Conservation (phyloP, 192 early-diverging fungal species). For the Spizellomyces sp. region DNA sequence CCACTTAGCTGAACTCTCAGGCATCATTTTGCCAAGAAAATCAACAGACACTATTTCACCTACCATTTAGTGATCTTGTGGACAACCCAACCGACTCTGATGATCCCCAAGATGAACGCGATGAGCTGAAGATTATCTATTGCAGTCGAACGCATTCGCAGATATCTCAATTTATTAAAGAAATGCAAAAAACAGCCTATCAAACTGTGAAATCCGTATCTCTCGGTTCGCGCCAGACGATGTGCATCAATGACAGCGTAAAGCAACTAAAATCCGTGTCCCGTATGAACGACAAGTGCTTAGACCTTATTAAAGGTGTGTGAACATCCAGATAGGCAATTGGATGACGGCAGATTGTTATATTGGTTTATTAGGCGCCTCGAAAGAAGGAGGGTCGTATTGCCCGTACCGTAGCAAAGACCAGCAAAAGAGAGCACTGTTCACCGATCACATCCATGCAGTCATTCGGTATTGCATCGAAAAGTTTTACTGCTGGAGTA, state of each 20-base stretch:
- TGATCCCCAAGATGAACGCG: conserved; percentile 45
- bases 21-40: too few relatives aligned
- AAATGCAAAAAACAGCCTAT: conserved; percentile 80
- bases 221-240: conserved; percentile 77
- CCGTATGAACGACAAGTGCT: conserved; percentile 78
- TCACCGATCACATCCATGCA: conserved; percentile 25
- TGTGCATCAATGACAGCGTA: conserved; percentile 82
- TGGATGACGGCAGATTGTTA: background rate
- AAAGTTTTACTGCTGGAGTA: too few relatives aligned
- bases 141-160: conserved; percentile 77
- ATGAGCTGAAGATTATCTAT: conserved; percentile 53
- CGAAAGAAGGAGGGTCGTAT: background rate
- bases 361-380: background rate
- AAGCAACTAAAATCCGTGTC: conserved; percentile 48
- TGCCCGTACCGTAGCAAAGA: conserved; percentile 22
- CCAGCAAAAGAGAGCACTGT: background rate
- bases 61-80: too few relatives aligned
- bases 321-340: background rate
- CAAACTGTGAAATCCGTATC: conserved; percentile 63
- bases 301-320: conserved; percentile 77
- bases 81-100: too few relatives aligned
- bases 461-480: background rate
- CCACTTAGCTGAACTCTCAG: too few relatives aligned
- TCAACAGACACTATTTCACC: too few relatives aligned
- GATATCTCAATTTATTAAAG: conserved; percentile 82